A percentile compares a stretch with the other conserved stretches of the same genome.
phyloP scores from a whole-genome alignment of 345 rosid genomes.

The Lumnitzera racemosa region DNA sequence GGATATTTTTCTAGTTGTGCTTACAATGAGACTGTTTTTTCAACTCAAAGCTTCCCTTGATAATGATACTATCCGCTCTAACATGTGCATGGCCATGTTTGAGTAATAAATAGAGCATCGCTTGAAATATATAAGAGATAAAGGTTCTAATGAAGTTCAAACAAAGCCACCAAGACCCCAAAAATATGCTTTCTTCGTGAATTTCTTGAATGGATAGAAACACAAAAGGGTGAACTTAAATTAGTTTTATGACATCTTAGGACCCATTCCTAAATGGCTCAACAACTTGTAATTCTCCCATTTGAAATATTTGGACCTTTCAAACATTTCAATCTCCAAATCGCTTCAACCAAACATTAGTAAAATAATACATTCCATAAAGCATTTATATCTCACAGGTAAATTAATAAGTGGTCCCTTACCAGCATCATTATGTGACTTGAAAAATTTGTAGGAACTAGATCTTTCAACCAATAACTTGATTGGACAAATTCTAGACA shows the following conservation, averaged over 20 bases:
- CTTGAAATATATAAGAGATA: conserved; percentile 2
- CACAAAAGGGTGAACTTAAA: neutral
- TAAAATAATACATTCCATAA: no score
- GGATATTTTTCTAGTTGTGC: no score
- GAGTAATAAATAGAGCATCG: conserved; percentile 1
- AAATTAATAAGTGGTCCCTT: no score
- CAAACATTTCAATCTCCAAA: neutral
- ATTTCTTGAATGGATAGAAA: neutral
- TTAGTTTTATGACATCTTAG: neutral
- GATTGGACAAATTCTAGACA: neutral
- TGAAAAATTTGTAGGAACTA: no score
- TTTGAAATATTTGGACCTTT: neutral
- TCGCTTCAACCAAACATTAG: no score
- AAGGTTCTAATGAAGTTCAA: neutral
- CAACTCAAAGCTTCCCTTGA: neutral
- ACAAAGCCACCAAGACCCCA: neutral
- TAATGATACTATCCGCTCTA: neutral
- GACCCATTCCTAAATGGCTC: no score
- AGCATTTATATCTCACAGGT: no score
- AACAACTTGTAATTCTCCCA: neutral
- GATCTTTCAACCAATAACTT: no score
- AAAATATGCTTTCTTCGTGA: neutral
- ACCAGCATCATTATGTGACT: no score
- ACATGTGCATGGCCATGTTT: neutral
- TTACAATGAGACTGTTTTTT: no score